A percentile compares a stretch with the other conserved stretches of the same genome.
phyloP scores from a whole-genome alignment of 768 basidiomycete species.

The Lyophyllum atratum region DNA sequence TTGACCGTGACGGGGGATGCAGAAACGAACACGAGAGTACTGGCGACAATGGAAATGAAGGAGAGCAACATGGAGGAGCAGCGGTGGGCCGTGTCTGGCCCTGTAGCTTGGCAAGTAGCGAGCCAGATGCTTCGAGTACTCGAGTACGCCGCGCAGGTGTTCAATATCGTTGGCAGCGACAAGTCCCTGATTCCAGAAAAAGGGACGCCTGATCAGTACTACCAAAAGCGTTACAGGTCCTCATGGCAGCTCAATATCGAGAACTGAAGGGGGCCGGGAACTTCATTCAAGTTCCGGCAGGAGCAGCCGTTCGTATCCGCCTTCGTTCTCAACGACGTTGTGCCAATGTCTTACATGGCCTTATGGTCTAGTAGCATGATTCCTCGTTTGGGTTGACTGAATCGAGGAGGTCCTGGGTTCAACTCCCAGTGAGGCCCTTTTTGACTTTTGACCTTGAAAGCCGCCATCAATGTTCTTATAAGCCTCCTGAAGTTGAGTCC shows the following conservation, averaged over 20 bases:
- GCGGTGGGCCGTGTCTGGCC: not conserved
- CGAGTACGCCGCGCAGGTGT: not conserved
- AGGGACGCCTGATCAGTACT: not conserved
- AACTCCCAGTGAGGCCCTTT: conserved; percentile 17
- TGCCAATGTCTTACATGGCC: not conserved
- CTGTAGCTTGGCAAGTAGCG: not conserved
- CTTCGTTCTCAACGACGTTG: no score
- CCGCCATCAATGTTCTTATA: no score
- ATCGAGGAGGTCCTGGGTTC: conserved; percentile 17
- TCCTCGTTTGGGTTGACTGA: conserved; percentile 13
- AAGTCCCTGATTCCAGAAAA: not conserved
- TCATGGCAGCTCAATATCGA: not conserved
- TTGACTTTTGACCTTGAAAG: not conserved
- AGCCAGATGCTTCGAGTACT: not conserved
- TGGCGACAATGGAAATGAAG: not conserved
- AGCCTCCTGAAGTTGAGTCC: no score
- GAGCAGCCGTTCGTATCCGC: not conserved
- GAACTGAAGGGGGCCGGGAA: not conserved
- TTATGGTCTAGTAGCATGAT: conserved; percentile 21
- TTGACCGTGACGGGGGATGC: conserved; percentile 15
- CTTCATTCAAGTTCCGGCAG: not conserved
- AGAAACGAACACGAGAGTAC: conserved; percentile 9
- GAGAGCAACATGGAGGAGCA: conserved; percentile 14
- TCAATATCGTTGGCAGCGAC: not conserved
- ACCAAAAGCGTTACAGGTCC: no score